These are phyloP conservation scores for Raphanus sativus DNA, from an alignment of 345 rosid species.

Conservation along the genomic window DNA sequence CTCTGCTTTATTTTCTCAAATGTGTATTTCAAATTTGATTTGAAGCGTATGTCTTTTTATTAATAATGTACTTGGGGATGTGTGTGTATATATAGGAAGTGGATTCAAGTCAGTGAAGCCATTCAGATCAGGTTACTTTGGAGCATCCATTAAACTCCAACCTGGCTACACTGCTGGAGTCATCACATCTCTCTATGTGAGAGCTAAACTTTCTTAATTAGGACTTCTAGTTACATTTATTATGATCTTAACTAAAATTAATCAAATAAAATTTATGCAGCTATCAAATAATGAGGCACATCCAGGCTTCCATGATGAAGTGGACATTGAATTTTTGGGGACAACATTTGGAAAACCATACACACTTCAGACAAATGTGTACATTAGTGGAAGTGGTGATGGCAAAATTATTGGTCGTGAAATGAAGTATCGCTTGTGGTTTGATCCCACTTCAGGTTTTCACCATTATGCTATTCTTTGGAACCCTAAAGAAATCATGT, in stretches of 20 bases:
- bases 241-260: neutral
- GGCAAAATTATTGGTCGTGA: constrained; percentile 85
- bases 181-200: constrained; percentile 85
- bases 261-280: constrained; percentile 37
- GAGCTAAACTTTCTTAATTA: constrained; percentile 30
- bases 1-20: neutral
- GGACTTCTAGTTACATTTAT: neutral
- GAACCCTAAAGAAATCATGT: constrained; percentile 90
- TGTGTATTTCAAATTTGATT: neutral
- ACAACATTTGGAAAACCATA: constrained; percentile 91
- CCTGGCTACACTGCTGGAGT: constrained; percentile 97
- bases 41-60: neutral
- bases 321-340: constrained; percentile 41
- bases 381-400: constrained; percentile 94
- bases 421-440: constrained; percentile 89
- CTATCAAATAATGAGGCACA: constrained; percentile 86
- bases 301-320: constrained; percentile 89
- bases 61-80: neutral
- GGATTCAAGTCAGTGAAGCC: constrained; percentile 85
- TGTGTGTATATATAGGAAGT: constrained; percentile 50
- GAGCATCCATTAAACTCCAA: constrained; percentile 80
- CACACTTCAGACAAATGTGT: constrained; percentile 90
- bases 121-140: constrained; percentile 88
- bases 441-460: constrained; percentile 67
- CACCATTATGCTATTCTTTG: constrained; percentile 90